phyloP scores from a whole-genome alignment of 2,329 filamentous ascomycete species.

The Fusarium clavum region DNA sequence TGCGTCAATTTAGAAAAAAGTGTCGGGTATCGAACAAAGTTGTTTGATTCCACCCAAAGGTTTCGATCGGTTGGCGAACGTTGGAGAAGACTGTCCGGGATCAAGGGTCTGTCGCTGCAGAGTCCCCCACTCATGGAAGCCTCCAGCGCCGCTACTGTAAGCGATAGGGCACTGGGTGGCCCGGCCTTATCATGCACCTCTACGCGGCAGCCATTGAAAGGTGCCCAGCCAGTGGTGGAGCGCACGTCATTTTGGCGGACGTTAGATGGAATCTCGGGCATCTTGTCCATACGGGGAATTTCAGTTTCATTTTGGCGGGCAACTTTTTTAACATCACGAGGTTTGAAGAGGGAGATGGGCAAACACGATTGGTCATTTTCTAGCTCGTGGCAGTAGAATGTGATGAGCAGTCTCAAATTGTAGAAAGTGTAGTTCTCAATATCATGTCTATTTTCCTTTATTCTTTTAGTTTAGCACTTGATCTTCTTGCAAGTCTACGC shows the following conservation, averaged over 20 bases:
- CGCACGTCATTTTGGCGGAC: constrained; percentile 41
- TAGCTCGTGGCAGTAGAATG: constrained; percentile 9
- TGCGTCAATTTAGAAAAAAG: constrained; percentile 13
- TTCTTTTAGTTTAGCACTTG: not conserved
- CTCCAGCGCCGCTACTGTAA: constrained; percentile 26
- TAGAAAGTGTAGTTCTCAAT: not conserved
- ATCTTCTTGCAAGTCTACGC: not conserved
- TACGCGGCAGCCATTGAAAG: constrained; percentile 16
- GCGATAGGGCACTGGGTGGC: constrained; percentile 38
- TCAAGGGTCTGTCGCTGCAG: constrained; percentile 22
- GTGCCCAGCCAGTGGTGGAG: constrained; percentile 18
- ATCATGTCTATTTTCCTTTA: constrained; percentile 7
- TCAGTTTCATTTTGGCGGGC: not conserved
- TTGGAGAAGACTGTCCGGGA: constrained; percentile 38
- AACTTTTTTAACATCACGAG: constrained; percentile 30
- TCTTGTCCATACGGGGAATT: constrained; percentile 13
- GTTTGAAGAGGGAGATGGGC: constrained; percentile 9
- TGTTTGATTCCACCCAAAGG: constrained; percentile 23
- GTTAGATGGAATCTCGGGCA: not conserved
- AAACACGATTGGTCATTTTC: constrained; percentile 18
- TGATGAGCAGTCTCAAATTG: constrained; percentile 7
- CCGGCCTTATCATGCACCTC: constrained; percentile 22
- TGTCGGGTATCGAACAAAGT: constrained; percentile 7
- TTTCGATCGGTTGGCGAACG: constrained; percentile 35
- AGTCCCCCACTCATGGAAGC: constrained; percentile 36